Evolutionary conservation across 2,329 filamentous ascomycete species (phyloP).

Genomic region (Fonsecaea erecta): DNA sequence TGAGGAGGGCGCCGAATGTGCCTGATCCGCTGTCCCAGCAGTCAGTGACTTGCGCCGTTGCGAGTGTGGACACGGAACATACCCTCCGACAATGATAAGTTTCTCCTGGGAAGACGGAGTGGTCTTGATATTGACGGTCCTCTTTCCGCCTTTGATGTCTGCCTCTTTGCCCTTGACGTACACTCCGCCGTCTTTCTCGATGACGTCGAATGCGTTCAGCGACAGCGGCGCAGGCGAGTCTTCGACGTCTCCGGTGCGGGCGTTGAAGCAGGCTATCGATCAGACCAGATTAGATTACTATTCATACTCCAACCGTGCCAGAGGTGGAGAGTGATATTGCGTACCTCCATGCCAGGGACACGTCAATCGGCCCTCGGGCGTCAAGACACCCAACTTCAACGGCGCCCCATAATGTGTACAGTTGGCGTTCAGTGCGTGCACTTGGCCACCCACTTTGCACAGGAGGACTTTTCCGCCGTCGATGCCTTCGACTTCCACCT

Average conservation of each 20-base stretch:
- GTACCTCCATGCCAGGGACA: constrained; percentile 96
- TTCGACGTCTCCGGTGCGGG: constrained; percentile 87
- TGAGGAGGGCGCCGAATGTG: constrained; percentile 79
- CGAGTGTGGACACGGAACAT: constrained; percentile 35
- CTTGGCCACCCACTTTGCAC: constrained; percentile 73
- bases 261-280: constrained; percentile 81
- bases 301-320: not conserved
- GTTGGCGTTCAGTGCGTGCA: constrained; percentile 79
- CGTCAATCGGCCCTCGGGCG: constrained; percentile 78
- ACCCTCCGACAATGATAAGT: constrained; percentile 82
- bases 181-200: constrained; percentile 79
- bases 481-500: constrained; percentile 88
- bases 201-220: constrained; percentile 79
- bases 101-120: constrained; percentile 63
- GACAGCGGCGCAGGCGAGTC: constrained; percentile 89
- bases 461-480: constrained; percentile 85
- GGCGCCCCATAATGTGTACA: constrained; percentile 94
- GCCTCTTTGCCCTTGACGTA: constrained; percentile 82
- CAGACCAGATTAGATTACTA: constrained; percentile 13
- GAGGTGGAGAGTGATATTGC: constrained; percentile 38
- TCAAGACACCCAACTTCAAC: constrained; percentile 81
- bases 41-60: constrained; percentile 19
- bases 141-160: constrained; percentile 74
- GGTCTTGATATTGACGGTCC: constrained; percentile 76
- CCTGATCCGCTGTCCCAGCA: constrained; percentile 69